Evolutionary conservation across 2,329 filamentous ascomycete genomes (phyloP), one percentile per base, ranked within the genome.

Genomic region (Cercospora sp.): DNA sequence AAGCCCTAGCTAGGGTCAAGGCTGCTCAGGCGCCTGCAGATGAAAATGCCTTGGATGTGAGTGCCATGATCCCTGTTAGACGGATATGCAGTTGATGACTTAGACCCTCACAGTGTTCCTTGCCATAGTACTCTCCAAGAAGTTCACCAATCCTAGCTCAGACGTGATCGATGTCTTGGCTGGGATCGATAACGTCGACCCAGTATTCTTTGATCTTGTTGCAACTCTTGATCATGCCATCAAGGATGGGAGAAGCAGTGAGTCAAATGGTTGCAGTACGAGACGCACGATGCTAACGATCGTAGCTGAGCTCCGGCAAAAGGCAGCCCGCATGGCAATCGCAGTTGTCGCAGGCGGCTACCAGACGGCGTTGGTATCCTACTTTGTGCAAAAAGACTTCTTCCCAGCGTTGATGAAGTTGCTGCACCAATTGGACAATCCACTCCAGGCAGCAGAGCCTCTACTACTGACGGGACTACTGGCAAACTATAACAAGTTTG

Each of bases 401-500:
- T 99, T 99, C 76, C 94, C 94, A 21, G 90, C 93, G 8, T 86
- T 98, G 64, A 97, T 97, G 88, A 97, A 96, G 91, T 91, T 93
- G 77, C 88, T 96, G 68, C 91, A 95, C 82, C 92, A 97, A 72
- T 87, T 89, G 55, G 89, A 93, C 69, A 85, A 86, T 26, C 84
- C 87, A 37, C 82, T 84, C 18, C 85, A 86, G 75, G 88, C 87
- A 67, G 86, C 64, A 53, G 87, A 91, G 67, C 91, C 94, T 0
- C 93, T 97, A 73, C 88, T 90, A 13, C 86, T 98, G 9, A 85
- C 97, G 21, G 94, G 94, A 12, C 85, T 98, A 3, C 84, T 99
- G 63, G 91, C 92, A 72, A 99, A 98, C 81, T 98, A 98, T 85
- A 98, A 99, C 86, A 99, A 98, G 80, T 99, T 99, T 77, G 95